phyloP scores from a whole-genome alignment of 2,329 filamentous ascomycete genomes.

The Fusarium sp. region DNA sequence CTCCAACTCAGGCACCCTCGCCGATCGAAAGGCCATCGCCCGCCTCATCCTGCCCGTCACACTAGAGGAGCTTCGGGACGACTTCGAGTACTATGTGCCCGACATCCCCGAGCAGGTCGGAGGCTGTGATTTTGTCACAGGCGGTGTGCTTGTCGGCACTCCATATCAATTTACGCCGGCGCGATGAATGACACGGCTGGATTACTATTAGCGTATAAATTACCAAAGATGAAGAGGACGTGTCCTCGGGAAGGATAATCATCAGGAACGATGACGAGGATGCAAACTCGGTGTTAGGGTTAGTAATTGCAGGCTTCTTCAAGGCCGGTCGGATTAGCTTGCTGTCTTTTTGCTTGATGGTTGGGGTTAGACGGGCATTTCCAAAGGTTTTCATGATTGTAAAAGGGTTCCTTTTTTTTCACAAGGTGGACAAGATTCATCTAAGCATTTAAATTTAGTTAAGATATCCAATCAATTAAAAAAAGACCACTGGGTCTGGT shows the following conservation, averaged over 20 bases:
- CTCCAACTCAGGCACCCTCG: constrained; percentile 48
- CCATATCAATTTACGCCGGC: constrained; percentile 23
- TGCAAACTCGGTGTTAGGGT: constrained; percentile 37
- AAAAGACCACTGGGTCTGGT: constrained; percentile 9
- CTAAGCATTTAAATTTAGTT: constrained; percentile 36
- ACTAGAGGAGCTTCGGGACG: constrained; percentile 48
- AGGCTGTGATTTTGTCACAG: constrained; percentile 44
- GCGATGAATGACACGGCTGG: constrained; percentile 10
- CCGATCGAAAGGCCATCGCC: constrained; percentile 48
- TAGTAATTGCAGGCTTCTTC: constrained; percentile 6
- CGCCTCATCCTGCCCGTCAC: constrained; percentile 49
- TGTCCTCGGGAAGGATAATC: constrained; percentile 1
- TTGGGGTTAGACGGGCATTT: constrained; percentile 35
- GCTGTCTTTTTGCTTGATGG: constrained; percentile 5
- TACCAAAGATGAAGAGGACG: not conserved
- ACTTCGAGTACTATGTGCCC: constrained; percentile 49
- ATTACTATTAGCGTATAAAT: not conserved
- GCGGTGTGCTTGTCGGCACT: constrained; percentile 29
- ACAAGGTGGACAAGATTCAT: constrained; percentile 30
- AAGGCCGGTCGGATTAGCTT: constrained; percentile 18
- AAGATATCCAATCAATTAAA: constrained; percentile 38
- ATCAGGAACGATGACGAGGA: constrained; percentile 22
- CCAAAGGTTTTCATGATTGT: constrained; percentile 17
- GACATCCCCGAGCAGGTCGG: constrained; percentile 44
- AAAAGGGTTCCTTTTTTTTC: constrained; percentile 21